A percentile compares a stretch with the other conserved stretches of the same genome.
These are phyloP conservation scores for Saprolegnia diclina DNA, from an alignment of 352 stramenopile species.

Conservation along the genomic window DNA sequence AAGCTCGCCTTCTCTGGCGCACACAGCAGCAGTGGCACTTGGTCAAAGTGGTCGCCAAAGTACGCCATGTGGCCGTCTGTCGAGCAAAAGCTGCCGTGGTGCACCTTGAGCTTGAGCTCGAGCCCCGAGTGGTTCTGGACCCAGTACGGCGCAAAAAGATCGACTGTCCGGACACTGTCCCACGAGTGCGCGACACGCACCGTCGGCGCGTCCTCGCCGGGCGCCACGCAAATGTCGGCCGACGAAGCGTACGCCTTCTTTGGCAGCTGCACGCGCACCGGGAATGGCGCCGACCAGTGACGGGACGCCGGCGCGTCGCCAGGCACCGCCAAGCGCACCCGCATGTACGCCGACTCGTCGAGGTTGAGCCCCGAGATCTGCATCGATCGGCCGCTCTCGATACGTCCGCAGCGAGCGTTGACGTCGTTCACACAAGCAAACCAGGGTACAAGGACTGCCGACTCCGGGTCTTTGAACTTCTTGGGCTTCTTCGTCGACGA, in stretches of 20 bases:
- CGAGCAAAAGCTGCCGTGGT: slow-evolving; percentile 43
- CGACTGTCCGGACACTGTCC: slow-evolving; percentile 56
- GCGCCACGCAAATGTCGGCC: slow-evolving; percentile 55
- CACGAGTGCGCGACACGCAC: slow-evolving; percentile 68
- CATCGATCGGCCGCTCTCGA: slow-evolving; percentile 74
- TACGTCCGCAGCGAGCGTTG: slow-evolving; percentile 60
- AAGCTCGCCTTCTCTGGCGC: slow-evolving; percentile 63
- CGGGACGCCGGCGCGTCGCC: not conserved
- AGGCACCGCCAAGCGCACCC: slow-evolving; percentile 49
- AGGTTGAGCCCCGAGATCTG: slow-evolving; percentile 77
- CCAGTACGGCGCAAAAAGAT: slow-evolving; percentile 73
- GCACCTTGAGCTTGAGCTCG: slow-evolving; percentile 60
- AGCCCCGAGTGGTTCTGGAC: slow-evolving; percentile 80
- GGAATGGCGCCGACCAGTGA: slow-evolving; percentile 56
- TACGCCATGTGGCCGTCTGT: slow-evolving; percentile 63
- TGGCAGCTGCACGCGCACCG: slow-evolving; percentile 47
- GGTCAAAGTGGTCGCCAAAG: slow-evolving; percentile 49
- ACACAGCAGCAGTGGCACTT: slow-evolving; percentile 59
- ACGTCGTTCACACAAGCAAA: slow-evolving; percentile 73
- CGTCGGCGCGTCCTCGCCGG: slow-evolving; percentile 54
- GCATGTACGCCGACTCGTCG: slow-evolving; percentile 64
- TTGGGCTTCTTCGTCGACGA: not conserved
- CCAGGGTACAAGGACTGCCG: not conserved
- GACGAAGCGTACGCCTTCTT: slow-evolving; percentile 36
- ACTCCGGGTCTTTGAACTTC: not conserved